Evolutionary conservation across 2,329 filamentous ascomycete genomes (phyloP).

Genomic region (Beauveria australis): DNA sequence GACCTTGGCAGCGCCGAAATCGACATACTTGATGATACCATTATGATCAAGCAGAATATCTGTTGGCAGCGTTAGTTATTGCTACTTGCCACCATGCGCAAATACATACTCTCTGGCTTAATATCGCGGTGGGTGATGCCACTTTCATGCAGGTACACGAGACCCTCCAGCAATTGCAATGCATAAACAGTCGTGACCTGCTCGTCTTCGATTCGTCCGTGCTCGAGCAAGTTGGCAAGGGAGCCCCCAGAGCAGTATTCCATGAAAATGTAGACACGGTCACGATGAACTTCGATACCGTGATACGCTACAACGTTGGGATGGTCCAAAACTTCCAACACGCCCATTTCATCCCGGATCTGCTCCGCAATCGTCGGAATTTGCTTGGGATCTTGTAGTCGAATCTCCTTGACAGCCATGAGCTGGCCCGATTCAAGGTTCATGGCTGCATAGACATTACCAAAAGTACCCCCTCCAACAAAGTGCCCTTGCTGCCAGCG

Average conservation of each 20-base stretch:
- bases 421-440: constrained; percentile 92
- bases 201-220: constrained; percentile 95
- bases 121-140: constrained; percentile 94
- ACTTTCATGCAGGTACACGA: constrained; percentile 87
- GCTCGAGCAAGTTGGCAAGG: constrained; percentile 79
- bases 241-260: constrained; percentile 97
- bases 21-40: constrained; percentile 97
- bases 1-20: constrained; percentile 95
- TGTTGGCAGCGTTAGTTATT: constrained; percentile 26
- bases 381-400: constrained; percentile 89
- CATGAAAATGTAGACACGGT: constrained; percentile 99
- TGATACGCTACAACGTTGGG: constrained; percentile 97
- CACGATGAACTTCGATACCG: constrained; percentile 93
- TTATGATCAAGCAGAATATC: constrained; percentile 96
- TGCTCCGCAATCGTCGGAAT: constrained; percentile 91
- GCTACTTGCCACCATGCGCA: neutral
- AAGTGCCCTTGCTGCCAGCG: constrained; percentile 99
- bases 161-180: constrained; percentile 84
- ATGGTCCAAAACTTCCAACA: constrained; percentile 90
- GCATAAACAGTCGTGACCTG: constrained; percentile 96
- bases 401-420: constrained; percentile 98
- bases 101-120: constrained; percentile 80
- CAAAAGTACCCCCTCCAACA: constrained; percentile 93
- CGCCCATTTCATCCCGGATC: constrained; percentile 94
- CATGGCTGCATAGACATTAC: constrained; percentile 94